These are phyloP conservation scores for Aureobasidium sp. DNA, from an alignment of 2,329 filamentous ascomycete species.

Conservation along the genomic window DNA sequence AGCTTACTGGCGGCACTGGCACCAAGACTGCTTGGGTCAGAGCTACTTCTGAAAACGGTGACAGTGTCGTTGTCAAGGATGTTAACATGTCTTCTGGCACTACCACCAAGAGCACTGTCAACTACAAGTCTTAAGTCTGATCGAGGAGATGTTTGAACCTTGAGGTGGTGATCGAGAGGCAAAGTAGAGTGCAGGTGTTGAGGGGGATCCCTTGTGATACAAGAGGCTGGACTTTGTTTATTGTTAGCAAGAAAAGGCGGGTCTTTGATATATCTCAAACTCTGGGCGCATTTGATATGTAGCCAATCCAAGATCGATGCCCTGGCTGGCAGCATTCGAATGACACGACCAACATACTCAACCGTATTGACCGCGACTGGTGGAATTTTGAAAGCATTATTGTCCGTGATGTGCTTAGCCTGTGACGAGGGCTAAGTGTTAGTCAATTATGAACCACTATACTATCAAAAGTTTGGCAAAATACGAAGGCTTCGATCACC, in stretches of 20 bases:
- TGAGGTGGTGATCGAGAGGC: not conserved
- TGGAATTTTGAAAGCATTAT: not conserved
- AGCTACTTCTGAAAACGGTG: constrained; percentile 15
- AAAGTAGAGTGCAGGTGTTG: not conserved
- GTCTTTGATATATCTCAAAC: constrained; percentile 1
- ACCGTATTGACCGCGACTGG: not conserved
- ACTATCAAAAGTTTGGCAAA: constrained; percentile 1
- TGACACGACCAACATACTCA: not conserved
- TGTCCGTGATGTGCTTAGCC: not conserved
- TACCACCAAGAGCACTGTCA: not conserved
- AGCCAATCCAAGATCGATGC: constrained; percentile 3
- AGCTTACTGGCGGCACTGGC: constrained; percentile 14
- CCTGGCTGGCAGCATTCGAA: not conserved
- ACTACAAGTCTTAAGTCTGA: not conserved
- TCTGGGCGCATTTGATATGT: constrained; percentile 4
- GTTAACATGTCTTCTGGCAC: constrained; percentile 13
- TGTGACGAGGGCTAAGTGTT: not conserved
- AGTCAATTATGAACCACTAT: not conserved
- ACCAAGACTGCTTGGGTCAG: constrained; percentile 15
- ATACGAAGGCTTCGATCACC: not conserved
- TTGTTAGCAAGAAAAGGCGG: not conserved
- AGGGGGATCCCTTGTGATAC: not conserved
- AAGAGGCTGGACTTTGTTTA: not conserved
- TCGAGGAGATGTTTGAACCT: not conserved
- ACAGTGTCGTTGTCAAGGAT: constrained; percentile 16